These are phyloP conservation scores for Viridothelium virens DNA, from an alignment of 495 filamentous ascomycete genomes.

Conservation along the genomic window DNA sequence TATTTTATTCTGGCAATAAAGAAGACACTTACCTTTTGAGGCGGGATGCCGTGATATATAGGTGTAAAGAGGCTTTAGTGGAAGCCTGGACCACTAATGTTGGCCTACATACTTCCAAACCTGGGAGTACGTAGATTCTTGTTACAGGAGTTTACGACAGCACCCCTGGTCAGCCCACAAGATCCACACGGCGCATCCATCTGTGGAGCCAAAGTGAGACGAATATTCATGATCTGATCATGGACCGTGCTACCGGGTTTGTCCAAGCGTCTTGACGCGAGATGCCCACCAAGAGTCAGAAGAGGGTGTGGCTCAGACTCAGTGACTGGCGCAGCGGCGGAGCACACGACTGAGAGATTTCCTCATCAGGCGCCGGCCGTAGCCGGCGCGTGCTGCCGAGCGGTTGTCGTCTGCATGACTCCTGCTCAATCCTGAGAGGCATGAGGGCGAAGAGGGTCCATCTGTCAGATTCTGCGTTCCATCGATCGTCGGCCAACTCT, in stretches of 20 bases:
- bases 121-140: background rate
- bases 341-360: background rate
- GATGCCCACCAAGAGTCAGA: conserved; percentile 5
- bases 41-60: conserved; percentile 8
- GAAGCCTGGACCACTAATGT: background rate
- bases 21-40: conserved; percentile 6
- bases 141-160: background rate
- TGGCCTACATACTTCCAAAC: background rate
- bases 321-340: conserved; percentile 8
- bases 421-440: background rate
- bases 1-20: background rate
- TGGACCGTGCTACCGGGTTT: background rate
- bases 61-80: conserved; percentile 4
- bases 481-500: background rate
- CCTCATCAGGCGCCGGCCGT: conserved; percentile 6
- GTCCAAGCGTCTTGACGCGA: background rate
- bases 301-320: background rate
- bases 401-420: background rate
- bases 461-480: background rate
- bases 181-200: background rate
- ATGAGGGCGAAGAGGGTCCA: background rate
- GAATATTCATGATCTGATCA: conserved; percentile 5
- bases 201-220: background rate
- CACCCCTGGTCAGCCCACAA: conserved; percentile 1
- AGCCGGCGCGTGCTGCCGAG: background rate